Percentiles rank a stretch among this genome's conserved stretches.
Evolutionary conservation across 1,284 basidiomycete species (phyloP).

Genomic region (Ceratobasidium sp.): DNA sequence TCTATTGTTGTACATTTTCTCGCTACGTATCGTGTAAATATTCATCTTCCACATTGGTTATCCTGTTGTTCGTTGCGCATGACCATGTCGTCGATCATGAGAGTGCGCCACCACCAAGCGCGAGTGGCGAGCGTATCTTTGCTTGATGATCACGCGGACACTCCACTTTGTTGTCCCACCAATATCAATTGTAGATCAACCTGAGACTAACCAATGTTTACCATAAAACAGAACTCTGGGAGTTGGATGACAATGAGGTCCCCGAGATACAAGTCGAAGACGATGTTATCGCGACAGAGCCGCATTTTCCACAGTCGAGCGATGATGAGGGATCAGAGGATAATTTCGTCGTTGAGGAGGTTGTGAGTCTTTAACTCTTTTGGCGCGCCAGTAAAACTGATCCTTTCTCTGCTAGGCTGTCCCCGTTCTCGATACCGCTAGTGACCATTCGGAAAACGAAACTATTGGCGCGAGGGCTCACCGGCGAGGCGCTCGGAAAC

Average conservation of each 20-base stretch:
- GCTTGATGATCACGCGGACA: conserved; percentile 2
- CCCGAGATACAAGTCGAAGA: conserved; percentile 27
- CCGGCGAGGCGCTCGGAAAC: conserved; percentile 34
- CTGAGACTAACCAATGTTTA: conserved; percentile 13
- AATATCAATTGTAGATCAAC: not conserved
- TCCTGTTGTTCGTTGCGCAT: not conserved
- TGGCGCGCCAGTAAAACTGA: not conserved
- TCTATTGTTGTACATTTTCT: conserved; percentile 17
- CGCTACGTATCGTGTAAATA: conserved; percentile 24
- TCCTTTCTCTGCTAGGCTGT: conserved; percentile 7
- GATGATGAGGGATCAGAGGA: conserved; percentile 44
- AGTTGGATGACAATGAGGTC: conserved; percentile 44
- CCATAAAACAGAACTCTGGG: conserved; percentile 44
- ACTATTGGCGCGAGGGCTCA: conserved; percentile 35
- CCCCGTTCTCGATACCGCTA: not conserved
- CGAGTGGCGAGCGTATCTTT: conserved; percentile 22
- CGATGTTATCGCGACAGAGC: not conserved
- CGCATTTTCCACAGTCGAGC: conserved; percentile 9
- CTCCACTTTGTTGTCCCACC: not conserved
- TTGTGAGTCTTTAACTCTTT: not conserved
- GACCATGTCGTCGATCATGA: conserved; percentile 11
- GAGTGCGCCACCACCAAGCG: conserved; percentile 27
- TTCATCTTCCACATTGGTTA: conserved; percentile 7
- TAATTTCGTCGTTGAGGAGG: conserved; percentile 36
- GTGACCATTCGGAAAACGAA: conserved; percentile 34